phyloP scores from a whole-genome alignment of 2,329 filamentous ascomycete species.

The Penicillium fuscoglaucum region DNA sequence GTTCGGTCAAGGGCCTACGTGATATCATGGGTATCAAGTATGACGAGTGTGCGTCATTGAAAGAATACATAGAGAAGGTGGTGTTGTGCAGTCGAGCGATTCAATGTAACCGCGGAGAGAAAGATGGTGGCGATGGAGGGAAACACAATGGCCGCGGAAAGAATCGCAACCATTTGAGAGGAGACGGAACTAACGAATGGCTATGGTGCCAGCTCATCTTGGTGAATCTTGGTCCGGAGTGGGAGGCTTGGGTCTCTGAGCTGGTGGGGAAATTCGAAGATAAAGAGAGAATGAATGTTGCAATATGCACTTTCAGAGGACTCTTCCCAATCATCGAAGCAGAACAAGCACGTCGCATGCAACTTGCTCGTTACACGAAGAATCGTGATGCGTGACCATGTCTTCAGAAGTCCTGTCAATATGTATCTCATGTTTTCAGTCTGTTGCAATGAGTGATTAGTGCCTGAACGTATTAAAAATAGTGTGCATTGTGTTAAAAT shows the following conservation, averaged over 20 bases:
- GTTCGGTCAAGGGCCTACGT: slow-evolving; percentile 1
- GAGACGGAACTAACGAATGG: background rate
- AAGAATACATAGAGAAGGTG: slow-evolving; percentile 10
- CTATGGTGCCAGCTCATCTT: slow-evolving; percentile 13
- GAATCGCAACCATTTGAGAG: background rate
- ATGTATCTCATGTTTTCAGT: background rate
- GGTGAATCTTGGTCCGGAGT: slow-evolving; percentile 5
- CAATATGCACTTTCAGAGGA: background rate
- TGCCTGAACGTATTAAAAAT: background rate
- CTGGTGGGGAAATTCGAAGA: background rate
- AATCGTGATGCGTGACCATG: background rate
- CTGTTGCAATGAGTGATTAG: background rate
- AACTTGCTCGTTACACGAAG: slow-evolving; percentile 3
- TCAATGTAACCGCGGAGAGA: slow-evolving; percentile 9
- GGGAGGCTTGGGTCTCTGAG: slow-evolving; percentile 5
- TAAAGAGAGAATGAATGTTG: background rate
- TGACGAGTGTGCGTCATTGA: slow-evolving; percentile 5
- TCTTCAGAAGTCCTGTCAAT: background rate
- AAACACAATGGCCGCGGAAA: background rate
- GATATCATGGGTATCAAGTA: slow-evolving; percentile 4
- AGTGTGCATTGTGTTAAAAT: background rate
- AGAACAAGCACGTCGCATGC: background rate
- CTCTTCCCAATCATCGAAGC: slow-evolving; percentile 1
- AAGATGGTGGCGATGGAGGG: background rate
- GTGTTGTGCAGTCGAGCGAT: slow-evolving; percentile 2